Evolutionary conservation across 2,329 filamentous ascomycete genomes (phyloP), one percentile per base, ranked within the genome.

Genomic region (Pseudogymnoascus sp.): DNA sequence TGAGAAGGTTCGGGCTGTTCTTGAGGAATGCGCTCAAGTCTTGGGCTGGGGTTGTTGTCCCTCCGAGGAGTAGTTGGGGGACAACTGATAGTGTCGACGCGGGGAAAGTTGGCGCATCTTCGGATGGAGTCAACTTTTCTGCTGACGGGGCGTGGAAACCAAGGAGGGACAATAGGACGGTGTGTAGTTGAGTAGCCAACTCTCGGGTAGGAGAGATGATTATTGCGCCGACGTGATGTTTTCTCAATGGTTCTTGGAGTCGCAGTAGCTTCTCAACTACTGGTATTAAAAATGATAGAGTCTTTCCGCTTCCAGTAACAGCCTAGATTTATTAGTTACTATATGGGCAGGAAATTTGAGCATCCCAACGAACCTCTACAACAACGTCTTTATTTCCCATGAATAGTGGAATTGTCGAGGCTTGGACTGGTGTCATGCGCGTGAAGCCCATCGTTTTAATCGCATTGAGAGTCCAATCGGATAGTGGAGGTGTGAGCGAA

Each of bases 181-280:
- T 83, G 72, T 96, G 85, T 62, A 97, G 97, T 74, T 99, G 95
- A 1, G 86, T 86, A 1, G 95, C 93, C 61, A 99, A 82, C 76
- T 99, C 95, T 76, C 95, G 86, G 1, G 91, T 99, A 0, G 95
- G 95, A 14, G 93, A 93, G 65, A 99, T 87, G 70, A 99, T 87
- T 67, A 99, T 95, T 67, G 90, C 91, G 65, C 88, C 90, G 65
- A 99, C 84, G 74, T 97, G 91, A 74, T 96, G 89, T 72, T 89
- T 91, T 76, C 95, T 96, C 35, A 91, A 86, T 2, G 91, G 89
- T 65, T 93, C 90, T 65, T 92, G 87, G 29, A 90, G 77, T 67
- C 89, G 86, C 65, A 97, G 78, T 53, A 97, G 80, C 69, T 90
- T 89, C 75, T 96, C 89, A 24, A 96, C 83, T 3, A 96, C 79